phyloP scores from a whole-genome alignment of 1,284 basidiomycete species.

The Ceratobasidium sp. region DNA sequence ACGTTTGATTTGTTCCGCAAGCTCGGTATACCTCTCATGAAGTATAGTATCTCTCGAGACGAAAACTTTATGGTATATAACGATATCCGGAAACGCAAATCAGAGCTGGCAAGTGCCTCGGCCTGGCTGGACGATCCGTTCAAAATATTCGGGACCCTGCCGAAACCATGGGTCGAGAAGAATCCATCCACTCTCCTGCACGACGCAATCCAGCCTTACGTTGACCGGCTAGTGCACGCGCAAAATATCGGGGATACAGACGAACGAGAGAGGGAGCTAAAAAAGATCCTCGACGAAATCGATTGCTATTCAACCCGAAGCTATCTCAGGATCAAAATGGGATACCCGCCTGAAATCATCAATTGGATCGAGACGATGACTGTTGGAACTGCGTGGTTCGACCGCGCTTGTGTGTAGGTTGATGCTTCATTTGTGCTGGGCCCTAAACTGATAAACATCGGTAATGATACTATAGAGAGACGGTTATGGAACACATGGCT shows the following conservation, averaged over 20 bases:
- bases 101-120: background rate
- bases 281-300: background rate
- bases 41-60: background rate
- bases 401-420: conserved; percentile 25
- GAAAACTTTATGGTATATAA: background rate
- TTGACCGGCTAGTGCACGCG: background rate
- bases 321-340: background rate
- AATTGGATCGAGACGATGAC: conserved; percentile 31
- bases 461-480: conserved; percentile 10
- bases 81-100: background rate
- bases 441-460: background rate
- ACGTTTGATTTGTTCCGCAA: background rate
- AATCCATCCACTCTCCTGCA: background rate
- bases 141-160: background rate
- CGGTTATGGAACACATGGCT: conserved; percentile 1
- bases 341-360: background rate
- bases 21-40: background rate
- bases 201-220: background rate
- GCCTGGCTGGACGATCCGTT: background rate
- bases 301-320: background rate
- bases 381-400: conserved; percentile 15
- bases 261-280: too few species aligned
- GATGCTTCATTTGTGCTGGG: background rate
- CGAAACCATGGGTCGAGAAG: background rate
- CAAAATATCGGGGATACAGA: background rate